A percentile compares a stretch with the other conserved stretches of the same genome.
These are phyloP conservation scores for Nitzschia sp. DNA, from an alignment of 108 stramenopile genomes.

Conservation along the genomic window DNA sequence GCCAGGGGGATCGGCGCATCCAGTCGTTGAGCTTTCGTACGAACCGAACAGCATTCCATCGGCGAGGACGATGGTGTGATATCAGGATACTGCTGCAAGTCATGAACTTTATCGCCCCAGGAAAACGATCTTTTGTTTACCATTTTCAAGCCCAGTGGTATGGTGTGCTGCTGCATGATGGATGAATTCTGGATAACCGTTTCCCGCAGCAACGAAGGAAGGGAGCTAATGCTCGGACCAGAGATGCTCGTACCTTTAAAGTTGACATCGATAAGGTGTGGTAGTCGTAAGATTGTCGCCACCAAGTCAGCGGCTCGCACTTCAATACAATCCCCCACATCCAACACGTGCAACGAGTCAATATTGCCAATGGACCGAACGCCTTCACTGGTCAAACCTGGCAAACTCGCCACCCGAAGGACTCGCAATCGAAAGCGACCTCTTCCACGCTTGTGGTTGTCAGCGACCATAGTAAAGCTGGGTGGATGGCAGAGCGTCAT, in stretches of 20 bases:
- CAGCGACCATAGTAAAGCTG: no score
- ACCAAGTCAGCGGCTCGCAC: conserved; percentile 5
- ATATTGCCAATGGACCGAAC: conserved; percentile 11
- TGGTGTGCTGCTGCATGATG: neutral
- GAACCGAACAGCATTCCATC: conserved; percentile 26
- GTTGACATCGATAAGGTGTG: conserved; percentile 29
- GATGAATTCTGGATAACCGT: no score
- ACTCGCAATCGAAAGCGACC: neutral
- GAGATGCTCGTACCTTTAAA: conserved; percentile 16
- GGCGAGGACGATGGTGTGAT: neutral
- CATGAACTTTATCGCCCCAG: neutral
- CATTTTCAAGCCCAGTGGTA: neutral
- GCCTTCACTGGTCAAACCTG: conserved; percentile 14
- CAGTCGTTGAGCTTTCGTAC: conserved; percentile 27
- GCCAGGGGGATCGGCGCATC: conserved; percentile 4
- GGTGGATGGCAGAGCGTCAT: conserved; percentile 21
- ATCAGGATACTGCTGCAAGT: no score
- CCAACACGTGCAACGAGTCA: conserved; percentile 21
- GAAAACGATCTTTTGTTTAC: neutral
- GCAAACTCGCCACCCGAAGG: conserved; percentile 14
- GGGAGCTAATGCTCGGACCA: no score
- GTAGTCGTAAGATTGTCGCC: conserved; percentile 12
- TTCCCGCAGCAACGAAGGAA: neutral
- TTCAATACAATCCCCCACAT: conserved; percentile 16
- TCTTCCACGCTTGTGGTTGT: neutral